Evolutionary conservation across 495 filamentous ascomycete species (phyloP).

Genomic region (Mycothermus thermophilus): DNA sequence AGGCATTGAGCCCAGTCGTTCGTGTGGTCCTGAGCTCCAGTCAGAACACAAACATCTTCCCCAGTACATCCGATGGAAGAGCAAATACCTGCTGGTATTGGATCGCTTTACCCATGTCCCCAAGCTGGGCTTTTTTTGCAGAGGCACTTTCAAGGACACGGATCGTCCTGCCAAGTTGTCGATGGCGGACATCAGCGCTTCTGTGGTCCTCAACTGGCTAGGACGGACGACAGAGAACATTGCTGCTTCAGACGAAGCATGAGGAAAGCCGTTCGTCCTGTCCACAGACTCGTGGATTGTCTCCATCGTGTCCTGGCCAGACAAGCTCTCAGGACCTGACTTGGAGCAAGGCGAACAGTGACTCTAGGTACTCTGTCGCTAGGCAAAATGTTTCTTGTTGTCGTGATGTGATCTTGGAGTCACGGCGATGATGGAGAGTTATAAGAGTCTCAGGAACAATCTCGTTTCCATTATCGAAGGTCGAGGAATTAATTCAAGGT

Average conservation of each 20-base stretch:
- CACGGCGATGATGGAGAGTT: no score
- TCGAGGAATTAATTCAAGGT: no score
- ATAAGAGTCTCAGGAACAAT: no score
- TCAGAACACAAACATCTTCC: no score
- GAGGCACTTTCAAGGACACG: constrained; percentile 6
- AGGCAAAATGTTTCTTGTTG: no score
- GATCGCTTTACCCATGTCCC: constrained; percentile 19
- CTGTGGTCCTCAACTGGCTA: background rate
- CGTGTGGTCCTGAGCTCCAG: background rate
- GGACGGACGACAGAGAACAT: constrained; percentile 2
- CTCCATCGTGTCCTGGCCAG: constrained; percentile 3
- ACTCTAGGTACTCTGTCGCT: no score
- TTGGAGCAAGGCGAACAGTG: no score
- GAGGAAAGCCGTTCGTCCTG: background rate
- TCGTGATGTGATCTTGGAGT: no score
- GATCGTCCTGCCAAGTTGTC: constrained; percentile 1
- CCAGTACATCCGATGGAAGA: no score
- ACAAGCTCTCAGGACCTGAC: background rate
- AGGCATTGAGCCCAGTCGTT: background rate
- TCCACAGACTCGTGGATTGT: constrained; percentile 8
- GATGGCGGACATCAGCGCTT: background rate
- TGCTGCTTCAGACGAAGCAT: background rate
- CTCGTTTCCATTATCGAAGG: no score
- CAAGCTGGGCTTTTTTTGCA: constrained; percentile 10
- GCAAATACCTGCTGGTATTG: constrained; percentile 11